A percentile compares a stretch with the other conserved stretches of the same genome.
phyloP scores from a whole-genome alignment of 148 eudicot species.

The Nyssa sinensis region DNA sequence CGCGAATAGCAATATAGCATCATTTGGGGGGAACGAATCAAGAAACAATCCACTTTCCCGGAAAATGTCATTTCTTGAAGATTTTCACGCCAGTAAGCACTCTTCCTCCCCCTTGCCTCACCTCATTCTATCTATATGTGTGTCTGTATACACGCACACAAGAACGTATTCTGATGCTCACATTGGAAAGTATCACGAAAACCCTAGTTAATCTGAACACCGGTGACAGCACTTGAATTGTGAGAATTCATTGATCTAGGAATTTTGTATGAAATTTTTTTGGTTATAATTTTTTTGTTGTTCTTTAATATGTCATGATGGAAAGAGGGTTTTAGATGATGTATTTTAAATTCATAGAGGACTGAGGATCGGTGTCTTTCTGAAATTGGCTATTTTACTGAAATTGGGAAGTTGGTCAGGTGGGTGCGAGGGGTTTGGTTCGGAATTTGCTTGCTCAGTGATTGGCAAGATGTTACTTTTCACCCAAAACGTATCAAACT shows the following conservation, averaged over 20 bases:
- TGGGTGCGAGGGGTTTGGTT: too few species aligned
- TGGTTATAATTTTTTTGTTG: too few species aligned
- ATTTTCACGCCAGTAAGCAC: conserved; percentile 54
- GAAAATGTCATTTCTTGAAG: conserved; percentile 45
- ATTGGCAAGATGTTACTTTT: neutral
- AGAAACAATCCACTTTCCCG: neutral
- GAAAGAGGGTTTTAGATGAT: neutral
- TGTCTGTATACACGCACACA: neutral
- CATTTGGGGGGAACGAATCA: too few species aligned
- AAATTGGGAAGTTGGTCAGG: neutral
- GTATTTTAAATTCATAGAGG: neutral
- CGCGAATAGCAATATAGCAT: too few species aligned
- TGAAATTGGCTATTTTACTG: neutral
- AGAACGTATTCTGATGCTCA: too few species aligned
- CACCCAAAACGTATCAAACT: too few species aligned
- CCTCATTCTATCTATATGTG: too few species aligned
- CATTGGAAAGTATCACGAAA: too few species aligned
- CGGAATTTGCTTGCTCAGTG: too few species aligned
- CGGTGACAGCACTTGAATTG: too few species aligned
- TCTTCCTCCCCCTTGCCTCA: neutral
- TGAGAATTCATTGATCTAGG: too few species aligned
- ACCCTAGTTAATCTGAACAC: too few species aligned
- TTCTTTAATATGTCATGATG: neutral
- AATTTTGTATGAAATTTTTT: neutral
- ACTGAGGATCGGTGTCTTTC: neutral